A percentile compares a stretch with the other conserved stretches of the same genome.
These are phyloP conservation scores for Torulaspora gathmanii DNA, from an alignment of 805 yeast species.

Conservation along the genomic window DNA sequence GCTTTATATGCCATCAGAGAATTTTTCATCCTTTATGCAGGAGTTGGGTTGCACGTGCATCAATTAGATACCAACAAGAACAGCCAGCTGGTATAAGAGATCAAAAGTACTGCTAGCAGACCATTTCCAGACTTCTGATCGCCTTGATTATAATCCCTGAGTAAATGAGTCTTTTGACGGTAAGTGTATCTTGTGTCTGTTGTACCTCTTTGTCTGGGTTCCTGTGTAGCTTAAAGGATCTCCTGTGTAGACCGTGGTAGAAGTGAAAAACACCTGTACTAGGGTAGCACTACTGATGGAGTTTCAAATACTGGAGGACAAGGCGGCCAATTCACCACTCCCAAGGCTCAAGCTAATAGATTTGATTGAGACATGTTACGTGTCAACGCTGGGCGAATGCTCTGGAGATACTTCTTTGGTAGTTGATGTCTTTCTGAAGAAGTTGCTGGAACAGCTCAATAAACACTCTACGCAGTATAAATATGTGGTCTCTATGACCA, in stretches of 20 bases:
- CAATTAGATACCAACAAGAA: not conserved
- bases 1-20: not conserved
- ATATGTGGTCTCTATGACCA: slow-evolving; percentile 46
- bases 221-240: not conserved
- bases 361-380: slow-evolving; percentile 16
- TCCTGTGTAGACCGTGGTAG: not conserved
- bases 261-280: not conserved
- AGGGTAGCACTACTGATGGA: slow-evolving; percentile 6
- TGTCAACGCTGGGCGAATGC: slow-evolving; percentile 2
- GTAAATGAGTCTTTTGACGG: not conserved
- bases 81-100: not conserved
- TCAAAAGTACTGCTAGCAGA: too few relatives aligned
- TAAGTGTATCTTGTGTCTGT: not conserved
- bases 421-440: slow-evolving; percentile 30
- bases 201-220: not conserved
- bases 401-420: slow-evolving; percentile 3
- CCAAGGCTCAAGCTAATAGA: slow-evolving; percentile 16
- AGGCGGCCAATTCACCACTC: slow-evolving; percentile 22
- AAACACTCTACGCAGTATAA: slow-evolving; percentile 51
- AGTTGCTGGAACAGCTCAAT: slow-evolving; percentile 37
- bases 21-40: not conserved
- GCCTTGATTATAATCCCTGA: not conserved
- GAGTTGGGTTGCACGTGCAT: slow-evolving; percentile 3
- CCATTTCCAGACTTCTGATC: not conserved
- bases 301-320: slow-evolving; percentile 16